Conservation (phyloP, 2,329 filamentous ascomycete genomes). For the Ophiostoma piceae region DNA sequence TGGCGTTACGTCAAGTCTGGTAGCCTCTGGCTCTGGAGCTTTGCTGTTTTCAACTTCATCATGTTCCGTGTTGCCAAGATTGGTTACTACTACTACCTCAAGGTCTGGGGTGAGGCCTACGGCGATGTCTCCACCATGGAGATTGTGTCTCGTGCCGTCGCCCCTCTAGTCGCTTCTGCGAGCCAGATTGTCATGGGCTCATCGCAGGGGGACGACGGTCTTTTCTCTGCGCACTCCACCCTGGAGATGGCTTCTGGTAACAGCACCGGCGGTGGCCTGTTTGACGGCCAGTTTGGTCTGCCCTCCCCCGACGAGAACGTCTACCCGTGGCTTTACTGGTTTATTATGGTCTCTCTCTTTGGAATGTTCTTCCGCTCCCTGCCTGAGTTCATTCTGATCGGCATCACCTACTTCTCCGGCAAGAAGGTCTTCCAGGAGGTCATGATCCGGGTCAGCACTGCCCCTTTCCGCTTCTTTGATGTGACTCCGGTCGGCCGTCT, state of each 20-base stretch:
- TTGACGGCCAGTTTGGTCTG: slow-evolving; percentile 40
- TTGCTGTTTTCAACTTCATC: slow-evolving; percentile 58
- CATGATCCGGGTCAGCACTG: slow-evolving; percentile 66
- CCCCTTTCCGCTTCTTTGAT: slow-evolving; percentile 87
- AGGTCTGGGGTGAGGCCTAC: slow-evolving; percentile 81
- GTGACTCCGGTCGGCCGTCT: slow-evolving; percentile 80
- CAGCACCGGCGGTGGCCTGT: slow-evolving; percentile 22
- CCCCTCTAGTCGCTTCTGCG: slow-evolving; percentile 19
- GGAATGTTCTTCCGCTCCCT: slow-evolving; percentile 57
- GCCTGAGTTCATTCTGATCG: slow-evolving; percentile 62
- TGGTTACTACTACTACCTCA: slow-evolving; percentile 72
- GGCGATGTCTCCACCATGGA: slow-evolving; percentile 31
- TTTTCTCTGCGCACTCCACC: background rate
- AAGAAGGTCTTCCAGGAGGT: slow-evolving; percentile 69
- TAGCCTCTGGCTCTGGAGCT: slow-evolving; percentile 65
- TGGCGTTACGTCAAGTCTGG: slow-evolving; percentile 83
- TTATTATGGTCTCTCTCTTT: slow-evolving; percentile 59
- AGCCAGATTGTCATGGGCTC: slow-evolving; percentile 8
- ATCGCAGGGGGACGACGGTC: background rate
- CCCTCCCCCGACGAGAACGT: slow-evolving; percentile 65
- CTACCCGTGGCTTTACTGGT: slow-evolving; percentile 66
- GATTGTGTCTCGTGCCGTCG: slow-evolving; percentile 15
- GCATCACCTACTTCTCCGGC: slow-evolving; percentile 75
- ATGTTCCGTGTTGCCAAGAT: slow-evolving; percentile 61
- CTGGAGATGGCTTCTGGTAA: slow-evolving; percentile 3